Percentiles rank a stretch among this genome's conserved stretches.
These are phyloP conservation scores for Pneumocystis oryctolagi DNA, from an alignment of 1,139 yeast genomes.

Conservation along the genomic window DNA sequence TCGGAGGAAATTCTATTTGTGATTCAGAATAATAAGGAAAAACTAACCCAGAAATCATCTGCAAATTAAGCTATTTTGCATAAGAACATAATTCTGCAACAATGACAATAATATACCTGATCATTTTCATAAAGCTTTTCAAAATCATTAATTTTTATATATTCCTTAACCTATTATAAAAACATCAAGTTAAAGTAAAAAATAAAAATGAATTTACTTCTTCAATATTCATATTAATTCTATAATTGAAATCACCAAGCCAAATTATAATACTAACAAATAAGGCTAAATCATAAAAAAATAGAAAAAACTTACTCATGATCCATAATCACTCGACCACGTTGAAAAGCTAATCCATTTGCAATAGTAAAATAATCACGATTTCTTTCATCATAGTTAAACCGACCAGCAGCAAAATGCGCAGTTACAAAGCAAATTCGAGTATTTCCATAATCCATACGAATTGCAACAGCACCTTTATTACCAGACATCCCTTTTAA, in stretches of 20 bases:
- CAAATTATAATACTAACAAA: slow-evolving; percentile 44
- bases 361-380: slow-evolving; percentile 73
- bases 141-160: slow-evolving; percentile 36
- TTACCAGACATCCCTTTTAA: slow-evolving; percentile 85
- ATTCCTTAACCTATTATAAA: slow-evolving; percentile 29
- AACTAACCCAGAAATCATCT: slow-evolving; percentile 72
- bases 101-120: slow-evolving; percentile 29
- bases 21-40: slow-evolving; percentile 77
- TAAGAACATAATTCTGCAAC: neutral
- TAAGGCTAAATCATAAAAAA: neutral
- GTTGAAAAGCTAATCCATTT: slow-evolving; percentile 60
- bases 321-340: slow-evolving; percentile 53
- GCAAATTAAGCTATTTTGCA: slow-evolving; percentile 37
- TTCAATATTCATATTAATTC: slow-evolving; percentile 64
- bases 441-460: slow-evolving; percentile 63
- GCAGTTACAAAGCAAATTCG: slow-evolving; percentile 74
- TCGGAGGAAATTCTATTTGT: slow-evolving; percentile 66
- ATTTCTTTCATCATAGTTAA: slow-evolving; percentile 71
- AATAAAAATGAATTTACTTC: slow-evolving; percentile 26
- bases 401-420: slow-evolving; percentile 86
- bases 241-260: slow-evolving; percentile 92
- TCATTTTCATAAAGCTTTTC: slow-evolving; percentile 50
- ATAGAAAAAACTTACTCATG: slow-evolving; percentile 36
- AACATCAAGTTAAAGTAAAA: neutral
- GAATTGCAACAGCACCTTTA: slow-evolving; percentile 81